Conservation (phyloP, 768 basidiomycete genomes). For the Sistotremastrum niveocremeum region DNA sequence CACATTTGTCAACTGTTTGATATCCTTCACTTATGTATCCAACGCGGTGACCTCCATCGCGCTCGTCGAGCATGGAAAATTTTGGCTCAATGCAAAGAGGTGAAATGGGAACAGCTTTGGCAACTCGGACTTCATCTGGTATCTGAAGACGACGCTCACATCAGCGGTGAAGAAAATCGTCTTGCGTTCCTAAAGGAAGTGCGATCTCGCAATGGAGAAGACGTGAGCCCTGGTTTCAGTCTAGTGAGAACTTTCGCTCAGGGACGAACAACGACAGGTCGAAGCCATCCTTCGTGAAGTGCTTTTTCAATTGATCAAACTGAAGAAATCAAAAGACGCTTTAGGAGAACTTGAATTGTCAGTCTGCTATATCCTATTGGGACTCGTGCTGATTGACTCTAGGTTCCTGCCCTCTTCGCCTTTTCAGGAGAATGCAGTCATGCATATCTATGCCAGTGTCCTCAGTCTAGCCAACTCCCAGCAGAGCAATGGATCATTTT, state of each 20-base stretch:
- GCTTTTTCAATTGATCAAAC: slow-evolving; percentile 47
- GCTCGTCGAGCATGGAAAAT: slow-evolving; percentile 65
- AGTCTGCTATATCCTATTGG: slow-evolving; percentile 12
- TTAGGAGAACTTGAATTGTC: slow-evolving; percentile 81
- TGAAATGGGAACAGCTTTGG: slow-evolving; percentile 66
- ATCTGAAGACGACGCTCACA: slow-evolving; percentile 17
- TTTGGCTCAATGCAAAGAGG: slow-evolving; percentile 62
- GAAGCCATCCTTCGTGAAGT: slow-evolving; percentile 67
- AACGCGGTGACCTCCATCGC: slow-evolving; percentile 46
- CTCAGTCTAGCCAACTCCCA: slow-evolving; percentile 28
- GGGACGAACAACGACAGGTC: slow-evolving; percentile 30
- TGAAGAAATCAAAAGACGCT: slow-evolving; percentile 49
- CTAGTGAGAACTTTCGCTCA: slow-evolving; percentile 2
- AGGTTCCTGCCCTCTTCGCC: slow-evolving; percentile 85
- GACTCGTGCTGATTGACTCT: slow-evolving; percentile 3
- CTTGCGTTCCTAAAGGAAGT: slow-evolving; percentile 52
- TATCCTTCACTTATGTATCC: slow-evolving; percentile 56
- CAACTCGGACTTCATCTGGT: slow-evolving; percentile 48
- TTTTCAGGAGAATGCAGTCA: slow-evolving; percentile 64
- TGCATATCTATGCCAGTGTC: slow-evolving; percentile 78
- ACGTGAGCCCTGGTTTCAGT: slow-evolving; percentile 30
- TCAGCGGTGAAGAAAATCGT: slow-evolving; percentile 20
- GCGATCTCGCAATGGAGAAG: slow-evolving; percentile 56
- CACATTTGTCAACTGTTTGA: slow-evolving; percentile 69
- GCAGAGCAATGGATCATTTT: too few relatives aligned